Percentiles rank a stretch among this genome's conserved stretches.
These are phyloP conservation scores for Fraxinus greggii DNA, from an alignment of 305 asterid species.

Conservation along the genomic window DNA sequence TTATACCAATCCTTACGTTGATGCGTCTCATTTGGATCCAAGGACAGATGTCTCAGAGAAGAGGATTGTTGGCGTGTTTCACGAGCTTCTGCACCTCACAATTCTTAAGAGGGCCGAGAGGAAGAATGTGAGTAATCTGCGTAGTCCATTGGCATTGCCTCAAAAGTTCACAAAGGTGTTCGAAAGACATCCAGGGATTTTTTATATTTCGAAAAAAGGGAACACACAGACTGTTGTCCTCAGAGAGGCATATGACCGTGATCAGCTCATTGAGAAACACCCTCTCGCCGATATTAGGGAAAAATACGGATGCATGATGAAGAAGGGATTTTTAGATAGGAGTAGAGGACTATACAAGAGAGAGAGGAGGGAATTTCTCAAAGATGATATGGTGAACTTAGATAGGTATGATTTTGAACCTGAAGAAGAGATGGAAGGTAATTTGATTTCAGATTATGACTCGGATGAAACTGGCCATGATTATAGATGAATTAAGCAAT, in stretches of 20 bases:
- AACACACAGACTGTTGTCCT: slow-evolving; percentile 72
- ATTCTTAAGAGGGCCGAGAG: slow-evolving; percentile 63
- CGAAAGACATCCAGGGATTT: slow-evolving; percentile 87
- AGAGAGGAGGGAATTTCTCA: slow-evolving; percentile 22
- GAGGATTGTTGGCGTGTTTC: slow-evolving; percentile 86
- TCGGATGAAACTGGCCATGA: slow-evolving; percentile 42
- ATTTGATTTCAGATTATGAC: slow-evolving; percentile 55
- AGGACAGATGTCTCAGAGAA: slow-evolving; percentile 87
- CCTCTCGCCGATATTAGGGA: slow-evolving; percentile 61
- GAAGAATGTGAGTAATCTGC: slow-evolving; percentile 71
- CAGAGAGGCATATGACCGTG: slow-evolving; percentile 75
- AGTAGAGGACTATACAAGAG: slow-evolving; percentile 70
- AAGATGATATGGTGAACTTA: slow-evolving; percentile 27
- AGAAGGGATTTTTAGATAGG: slow-evolving; percentile 62
- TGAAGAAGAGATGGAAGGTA: slow-evolving; percentile 48
- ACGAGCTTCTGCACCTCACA: slow-evolving; percentile 81
- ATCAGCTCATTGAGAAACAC: slow-evolving; percentile 62
- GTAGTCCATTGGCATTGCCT: slow-evolving; percentile 70
- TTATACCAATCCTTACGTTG: slow-evolving; percentile 73
- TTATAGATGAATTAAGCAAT: background rate
- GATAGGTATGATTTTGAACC: slow-evolving; percentile 34
- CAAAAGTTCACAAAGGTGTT: slow-evolving; percentile 89
- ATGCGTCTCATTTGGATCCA: slow-evolving; percentile 72
- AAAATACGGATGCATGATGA: slow-evolving; percentile 61
- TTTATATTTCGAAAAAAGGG: slow-evolving; percentile 80